These are phyloP conservation scores for Penicillium roqueforti DNA, from an alignment of 495 filamentous ascomycete genomes.

Conservation along the genomic window DNA sequence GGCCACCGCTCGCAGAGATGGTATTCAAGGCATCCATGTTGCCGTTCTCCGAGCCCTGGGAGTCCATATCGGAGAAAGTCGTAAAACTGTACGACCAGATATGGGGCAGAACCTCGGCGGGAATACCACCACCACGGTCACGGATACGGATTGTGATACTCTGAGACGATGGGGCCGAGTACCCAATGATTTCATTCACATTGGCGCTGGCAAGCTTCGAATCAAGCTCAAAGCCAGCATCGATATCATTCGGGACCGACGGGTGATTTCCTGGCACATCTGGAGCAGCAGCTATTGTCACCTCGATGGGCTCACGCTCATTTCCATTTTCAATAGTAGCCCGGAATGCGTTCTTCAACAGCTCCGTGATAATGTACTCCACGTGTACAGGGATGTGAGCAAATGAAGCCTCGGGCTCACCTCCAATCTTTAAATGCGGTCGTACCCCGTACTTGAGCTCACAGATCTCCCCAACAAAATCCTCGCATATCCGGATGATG, in stretches of 20 bases:
- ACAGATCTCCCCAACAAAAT: slow-evolving; percentile 91
- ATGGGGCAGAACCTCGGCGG: slow-evolving; percentile 71
- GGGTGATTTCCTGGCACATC: slow-evolving; percentile 41
- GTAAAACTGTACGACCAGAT: slow-evolving; percentile 97
- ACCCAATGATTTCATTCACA: slow-evolving; percentile 35
- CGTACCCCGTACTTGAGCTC: slow-evolving; percentile 93
- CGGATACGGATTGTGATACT: slow-evolving; percentile 94
- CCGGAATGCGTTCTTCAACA: slow-evolving; percentile 94
- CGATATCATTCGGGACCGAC: slow-evolving; percentile 24
- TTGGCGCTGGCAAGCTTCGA: slow-evolving; percentile 29
- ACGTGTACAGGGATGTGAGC: slow-evolving; percentile 92
- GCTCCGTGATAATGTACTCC: slow-evolving; percentile 94
- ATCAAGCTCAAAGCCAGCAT: slow-evolving; percentile 32
- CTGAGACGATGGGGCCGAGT: slow-evolving; percentile 55
- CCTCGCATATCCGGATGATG: slow-evolving; percentile 75
- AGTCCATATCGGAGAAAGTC: slow-evolving; percentile 72
- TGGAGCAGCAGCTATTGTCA: slow-evolving; percentile 87
- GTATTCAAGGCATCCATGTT: slow-evolving; percentile 65
- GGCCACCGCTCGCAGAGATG: slow-evolving; percentile 63
- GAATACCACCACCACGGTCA: slow-evolving; percentile 90
- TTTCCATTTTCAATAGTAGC: slow-evolving; percentile 80
- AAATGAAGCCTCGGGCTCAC: slow-evolving; percentile 74
- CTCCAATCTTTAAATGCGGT: slow-evolving; percentile 74
- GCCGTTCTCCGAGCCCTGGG: slow-evolving; percentile 35
- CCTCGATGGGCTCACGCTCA: slow-evolving; percentile 75